Conservation (phyloP, 495 filamentous ascomycete species). For the Penicillium atrosanguineum region DNA sequence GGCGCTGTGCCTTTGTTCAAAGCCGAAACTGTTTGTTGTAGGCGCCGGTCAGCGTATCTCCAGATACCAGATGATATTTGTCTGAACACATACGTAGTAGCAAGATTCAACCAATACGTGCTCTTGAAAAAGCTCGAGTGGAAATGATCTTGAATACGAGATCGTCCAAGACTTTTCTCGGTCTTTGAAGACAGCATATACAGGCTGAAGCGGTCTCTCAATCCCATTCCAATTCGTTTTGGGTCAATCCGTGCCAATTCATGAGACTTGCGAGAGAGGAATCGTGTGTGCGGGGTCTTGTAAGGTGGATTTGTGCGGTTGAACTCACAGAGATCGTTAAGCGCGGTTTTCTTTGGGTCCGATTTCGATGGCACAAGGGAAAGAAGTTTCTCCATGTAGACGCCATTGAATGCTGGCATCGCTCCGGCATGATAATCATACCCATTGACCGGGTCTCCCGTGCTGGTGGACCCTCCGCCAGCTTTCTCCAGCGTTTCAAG, state of each 20-base stretch:
- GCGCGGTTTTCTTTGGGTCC: not conserved
- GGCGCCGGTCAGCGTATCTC: too few species aligned
- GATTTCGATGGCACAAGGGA: not conserved
- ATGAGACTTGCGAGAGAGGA: not conserved
- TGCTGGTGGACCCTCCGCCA: not conserved
- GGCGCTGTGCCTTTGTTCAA: slow-evolving; percentile 39
- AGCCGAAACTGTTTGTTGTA: slow-evolving; percentile 19
- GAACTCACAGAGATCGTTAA: too few species aligned
- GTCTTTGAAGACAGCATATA: not conserved
- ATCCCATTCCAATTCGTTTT: not conserved
- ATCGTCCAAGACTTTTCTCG: not conserved
- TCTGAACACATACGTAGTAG: not conserved
- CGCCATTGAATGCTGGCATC: not conserved
- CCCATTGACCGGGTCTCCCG: not conserved
- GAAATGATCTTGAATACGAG: not conserved
- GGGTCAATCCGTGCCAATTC: not conserved
- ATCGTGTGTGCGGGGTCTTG: too few species aligned
- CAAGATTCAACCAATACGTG: not conserved
- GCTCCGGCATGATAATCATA: not conserved
- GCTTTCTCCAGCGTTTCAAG: not conserved
- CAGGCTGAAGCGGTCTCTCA: not conserved
- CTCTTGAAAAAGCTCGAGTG: not conserved
- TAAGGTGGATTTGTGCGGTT: too few species aligned
- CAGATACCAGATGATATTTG: too few species aligned
- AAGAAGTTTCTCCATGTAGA: not conserved